Evolutionary conservation across 2,329 filamentous ascomycete species (phyloP).

Genomic region (Phoma sp.): DNA sequence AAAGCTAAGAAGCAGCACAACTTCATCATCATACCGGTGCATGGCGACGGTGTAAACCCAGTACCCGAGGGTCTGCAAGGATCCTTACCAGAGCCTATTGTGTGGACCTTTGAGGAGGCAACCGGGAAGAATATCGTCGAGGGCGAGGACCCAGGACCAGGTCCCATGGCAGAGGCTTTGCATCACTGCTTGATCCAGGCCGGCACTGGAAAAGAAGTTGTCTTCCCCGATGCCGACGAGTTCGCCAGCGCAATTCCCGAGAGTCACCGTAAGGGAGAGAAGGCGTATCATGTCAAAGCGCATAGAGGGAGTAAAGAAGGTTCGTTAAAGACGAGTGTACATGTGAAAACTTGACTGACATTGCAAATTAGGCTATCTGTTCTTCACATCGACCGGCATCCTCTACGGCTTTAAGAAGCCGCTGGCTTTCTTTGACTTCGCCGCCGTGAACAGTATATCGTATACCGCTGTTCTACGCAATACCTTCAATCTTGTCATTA

Average conservation of each 20-base stretch:
- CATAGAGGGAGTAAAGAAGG: conserved; percentile 70
- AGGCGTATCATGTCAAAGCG: conserved; percentile 68
- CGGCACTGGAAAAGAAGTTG: conserved; percentile 53
- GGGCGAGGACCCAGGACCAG: conserved; percentile 51
- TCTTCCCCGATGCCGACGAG: conserved; percentile 61
- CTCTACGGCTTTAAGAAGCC: conserved; percentile 72
- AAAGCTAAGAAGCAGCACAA: conserved; percentile 68
- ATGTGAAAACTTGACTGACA: conserved; percentile 18
- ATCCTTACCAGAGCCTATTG: conserved; percentile 59
- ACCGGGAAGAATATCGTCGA: conserved; percentile 51
- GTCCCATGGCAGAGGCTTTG: conserved; percentile 54
- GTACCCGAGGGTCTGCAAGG: conserved; percentile 48
- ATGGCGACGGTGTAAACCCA: conserved; percentile 56
- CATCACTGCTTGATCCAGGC: conserved; percentile 52
- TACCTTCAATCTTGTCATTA: conserved; percentile 69
- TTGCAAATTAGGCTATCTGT: conserved; percentile 61
- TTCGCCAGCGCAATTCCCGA: conserved; percentile 67
- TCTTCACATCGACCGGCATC: conserved; percentile 66
- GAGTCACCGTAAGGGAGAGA: conserved; percentile 66
- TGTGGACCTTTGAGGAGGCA: conserved; percentile 66
- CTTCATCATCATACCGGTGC: conserved; percentile 64
- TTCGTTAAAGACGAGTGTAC: conserved; percentile 29
- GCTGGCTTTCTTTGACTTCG: conserved; percentile 66
- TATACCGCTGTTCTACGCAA: conserved; percentile 70
- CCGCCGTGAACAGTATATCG: conserved; percentile 63